Base-by-base conservation (phyloP, 208 protist genomes). In the Strigomonas oncopelti region DNA sequence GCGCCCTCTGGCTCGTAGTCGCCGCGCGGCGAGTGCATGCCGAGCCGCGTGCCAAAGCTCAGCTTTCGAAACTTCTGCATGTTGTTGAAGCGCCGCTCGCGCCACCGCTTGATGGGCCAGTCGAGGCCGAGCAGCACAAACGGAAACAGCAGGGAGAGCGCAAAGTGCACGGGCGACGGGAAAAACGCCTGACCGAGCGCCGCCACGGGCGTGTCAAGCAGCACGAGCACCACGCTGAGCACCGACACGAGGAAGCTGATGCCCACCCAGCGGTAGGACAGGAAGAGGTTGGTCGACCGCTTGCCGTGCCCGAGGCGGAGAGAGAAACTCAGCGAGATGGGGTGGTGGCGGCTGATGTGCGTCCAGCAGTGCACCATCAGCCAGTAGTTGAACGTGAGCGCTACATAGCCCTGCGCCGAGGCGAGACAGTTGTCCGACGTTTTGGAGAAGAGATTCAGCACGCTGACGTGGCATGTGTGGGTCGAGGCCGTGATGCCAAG, bases 51-150 rank as follows among this genome's bases (percentile, higher is more conserved):
- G 25, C 87, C 90, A 74, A 92, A 97, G 42, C 80, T 87, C 25
- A 97, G 69, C 46, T 90, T 87, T 38, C 87, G 80, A 51, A 92
- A 96, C 61, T 93, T 93, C 55, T 96, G 92, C 88, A 92, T 95
- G 36, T 86, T 81, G 34, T 54, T 87, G 69, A 89, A 95, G 20
- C 86, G 81, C 57, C 73, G 77, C 67, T 78, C 72, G 5, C 92
- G 81, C 88, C 88, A 93, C 14, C 80, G 73, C 75, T 97, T 97
- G 31, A 94, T 86, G 3, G 87, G 88, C 61, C 82, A 80, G 66
- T 97, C 92, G 13, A 94, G 67, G 0, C 72, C 69, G 11, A 95
- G 64, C 42, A 92, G 62, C 1, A 94, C 31, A 24, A 90, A 29
- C 0, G 91, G 91, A 51, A 93, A 93, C 29, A 89, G 25, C 16